phyloP scores from a whole-genome alignment of 768 basidiomycete species.

The Guyanaporus albipodus region DNA sequence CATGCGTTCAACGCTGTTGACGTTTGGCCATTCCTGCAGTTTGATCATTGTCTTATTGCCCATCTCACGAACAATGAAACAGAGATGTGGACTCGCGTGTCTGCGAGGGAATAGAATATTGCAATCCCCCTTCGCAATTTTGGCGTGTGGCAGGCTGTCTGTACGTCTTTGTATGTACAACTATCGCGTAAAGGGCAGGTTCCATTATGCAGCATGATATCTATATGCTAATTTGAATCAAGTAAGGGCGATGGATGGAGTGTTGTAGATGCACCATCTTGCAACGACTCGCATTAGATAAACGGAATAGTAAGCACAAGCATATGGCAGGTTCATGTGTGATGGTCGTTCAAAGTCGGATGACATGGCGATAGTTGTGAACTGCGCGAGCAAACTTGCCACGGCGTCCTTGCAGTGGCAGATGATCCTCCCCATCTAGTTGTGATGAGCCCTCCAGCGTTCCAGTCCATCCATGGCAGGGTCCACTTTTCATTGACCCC shows the following conservation, averaged over 20 bases:
- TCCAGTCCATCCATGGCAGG: neutral
- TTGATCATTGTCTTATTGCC: slow-evolving; percentile 3
- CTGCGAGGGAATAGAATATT: neutral
- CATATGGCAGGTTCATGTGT: slow-evolving; percentile 10
- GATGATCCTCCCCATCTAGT: slow-evolving; percentile 11
- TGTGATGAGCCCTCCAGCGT: slow-evolving; percentile 4
- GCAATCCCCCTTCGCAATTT: neutral
- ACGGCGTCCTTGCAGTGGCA: slow-evolving; percentile 7
- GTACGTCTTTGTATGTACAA: no score
- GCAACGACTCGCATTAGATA: slow-evolving; percentile 5
- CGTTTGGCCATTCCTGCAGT: neutral
- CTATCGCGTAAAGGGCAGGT: neutral
- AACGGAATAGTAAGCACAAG: slow-evolving; percentile 4
- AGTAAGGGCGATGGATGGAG: slow-evolving; percentile 4
- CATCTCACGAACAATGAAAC: neutral
- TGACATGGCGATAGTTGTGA: slow-evolving; percentile 13
- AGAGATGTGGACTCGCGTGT: slow-evolving; percentile 4
- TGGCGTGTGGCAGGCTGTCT: no score
- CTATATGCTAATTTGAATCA: slow-evolving; percentile 10
- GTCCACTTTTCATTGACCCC: slow-evolving; percentile 7
- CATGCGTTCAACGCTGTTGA: neutral
- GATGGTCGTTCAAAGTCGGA: neutral
- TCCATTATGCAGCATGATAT: slow-evolving; percentile 17
- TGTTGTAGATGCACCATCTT: slow-evolving; percentile 14
- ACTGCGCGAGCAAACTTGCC: slow-evolving; percentile 6